Conservation (phyloP, 805 yeast genomes). For the Naumovozyma castellii region DNA sequence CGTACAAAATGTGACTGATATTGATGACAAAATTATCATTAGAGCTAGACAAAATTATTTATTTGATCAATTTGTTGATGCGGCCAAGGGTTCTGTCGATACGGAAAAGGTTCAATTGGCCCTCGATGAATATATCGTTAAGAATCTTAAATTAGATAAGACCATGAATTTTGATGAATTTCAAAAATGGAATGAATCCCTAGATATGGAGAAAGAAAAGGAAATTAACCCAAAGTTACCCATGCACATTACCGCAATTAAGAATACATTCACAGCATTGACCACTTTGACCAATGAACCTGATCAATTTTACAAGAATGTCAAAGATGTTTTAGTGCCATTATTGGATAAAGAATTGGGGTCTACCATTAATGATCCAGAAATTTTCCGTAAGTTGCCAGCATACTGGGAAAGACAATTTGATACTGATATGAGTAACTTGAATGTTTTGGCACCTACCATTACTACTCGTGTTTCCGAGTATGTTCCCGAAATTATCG, state of each 20-base stretch:
- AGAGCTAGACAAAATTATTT: conserved; percentile 87
- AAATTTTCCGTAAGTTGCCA: conserved; percentile 71
- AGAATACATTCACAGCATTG: conserved; percentile 34
- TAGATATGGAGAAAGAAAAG: conserved; percentile 44
- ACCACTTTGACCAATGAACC: conserved; percentile 16
- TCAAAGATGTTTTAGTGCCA: conserved; percentile 73
- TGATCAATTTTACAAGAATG: conserved; percentile 35
- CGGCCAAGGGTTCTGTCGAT: conserved; percentile 21
- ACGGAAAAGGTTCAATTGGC: conserved; percentile 34
- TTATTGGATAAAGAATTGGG: conserved; percentile 65
- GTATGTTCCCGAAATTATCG: conserved; percentile 85
- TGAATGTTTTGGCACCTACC: conserved; percentile 78
- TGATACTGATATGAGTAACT: conserved; percentile 73
- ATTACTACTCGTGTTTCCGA: conserved; percentile 92
- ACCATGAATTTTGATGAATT: conserved; percentile 30
- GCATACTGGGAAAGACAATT: conserved; percentile 82
- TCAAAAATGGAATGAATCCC: conserved; percentile 39
- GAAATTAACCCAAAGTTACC: conserved; percentile 69
- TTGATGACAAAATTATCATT: conserved; percentile 91
- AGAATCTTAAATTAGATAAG: conserved; percentile 43
- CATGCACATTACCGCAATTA: conserved; percentile 72
- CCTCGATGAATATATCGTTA: conserved; percentile 40
- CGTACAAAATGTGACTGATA: conserved; percentile 97
- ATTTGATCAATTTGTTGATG: conserved; percentile 48
- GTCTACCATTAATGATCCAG: conserved; percentile 70